Conservation (phyloP, 345 rosid species). For the Hirschfeldia incana region DNA sequence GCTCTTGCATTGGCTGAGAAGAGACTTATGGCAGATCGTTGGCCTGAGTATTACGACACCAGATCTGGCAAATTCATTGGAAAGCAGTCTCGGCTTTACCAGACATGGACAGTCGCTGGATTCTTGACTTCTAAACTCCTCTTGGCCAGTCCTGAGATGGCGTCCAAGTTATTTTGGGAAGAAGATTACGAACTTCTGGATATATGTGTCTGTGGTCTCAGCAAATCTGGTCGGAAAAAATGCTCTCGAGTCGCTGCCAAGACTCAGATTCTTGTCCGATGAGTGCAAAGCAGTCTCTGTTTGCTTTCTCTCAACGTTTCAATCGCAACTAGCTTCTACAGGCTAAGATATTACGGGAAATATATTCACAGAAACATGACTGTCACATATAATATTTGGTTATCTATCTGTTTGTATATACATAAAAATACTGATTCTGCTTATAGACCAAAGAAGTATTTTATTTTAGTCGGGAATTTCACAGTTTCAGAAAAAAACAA, state of each 20-base stretch:
- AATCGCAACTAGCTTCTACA: background rate
- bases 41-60: constrained; percentile 97
- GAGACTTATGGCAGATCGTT: constrained; percentile 65
- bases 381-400: constrained; percentile 19
- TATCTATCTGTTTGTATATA: constrained; percentile 5
- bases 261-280: constrained; percentile 84
- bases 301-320: background rate
- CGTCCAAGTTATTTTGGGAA: constrained; percentile 79
- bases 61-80: constrained; percentile 86
- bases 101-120: constrained; percentile 95
- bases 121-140: constrained; percentile 81
- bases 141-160: constrained; percentile 77
- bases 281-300: background rate
- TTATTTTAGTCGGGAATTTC: too few relatives aligned
- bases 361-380: constrained; percentile 21
- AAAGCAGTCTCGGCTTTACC: constrained; percentile 81
- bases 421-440: background rate
- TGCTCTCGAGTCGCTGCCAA: constrained; percentile 90
- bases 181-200: constrained; percentile 94
- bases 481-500: too few relatives aligned
- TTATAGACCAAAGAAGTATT: too few relatives aligned
- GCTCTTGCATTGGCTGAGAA: constrained; percentile 81
- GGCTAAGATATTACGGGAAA: constrained; percentile 17
- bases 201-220: constrained; percentile 81
- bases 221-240: constrained; percentile 76